Evolutionary conservation across 352 stramenopile species (phyloP), one percentile per base, ranked within the genome.

Genomic region (Phytophthora quininea): DNA sequence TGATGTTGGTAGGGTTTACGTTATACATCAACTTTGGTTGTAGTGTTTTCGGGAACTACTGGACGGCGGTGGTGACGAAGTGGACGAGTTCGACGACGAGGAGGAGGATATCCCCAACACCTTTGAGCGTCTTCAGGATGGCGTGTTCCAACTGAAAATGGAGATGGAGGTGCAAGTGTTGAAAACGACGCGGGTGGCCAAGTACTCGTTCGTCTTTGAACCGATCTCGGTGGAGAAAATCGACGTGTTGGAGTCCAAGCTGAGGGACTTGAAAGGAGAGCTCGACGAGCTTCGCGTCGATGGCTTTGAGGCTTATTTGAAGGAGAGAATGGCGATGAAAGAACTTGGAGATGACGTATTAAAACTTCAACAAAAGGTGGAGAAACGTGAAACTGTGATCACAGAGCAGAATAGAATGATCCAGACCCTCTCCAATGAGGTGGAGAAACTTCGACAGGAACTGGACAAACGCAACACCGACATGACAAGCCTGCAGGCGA

Each of bases 31-130:
- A 24, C 38, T 15, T 46, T 46, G 38, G 38, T 15, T 49, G 7
- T 50, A 64, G 57, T 64, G 54, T 55, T 64, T 64, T 12, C 45
- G 35, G 10, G 47, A 54, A 30, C 33, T 64, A 3, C 12, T 64
- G 33, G 15, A 42, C 12, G 30, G 15, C 8, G 35, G 27, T 46
- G 19, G 19, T 24, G 19, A 24, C 38, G 19, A 24, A 24, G 19
- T 24, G 19, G 19, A 24, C 19, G 19, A 24, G 19, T 24, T 24
- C 19, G 19, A 42, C 9, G 47, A 64, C 30, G 37, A 29, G 12
- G 7, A 27, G 11, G n/a, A 46, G 3, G 43, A 51, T 8, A 45
- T 35, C n/a, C 58, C 48, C 6, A 58, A 43, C 48, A 46, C 37
- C 33, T 58, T 64, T 37, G 30, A 64, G 15, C 37, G 38, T 1